Base-by-base conservation (phyloP, 2,329 filamentous ascomycete species). In the Pezicula carpinea region DNA sequence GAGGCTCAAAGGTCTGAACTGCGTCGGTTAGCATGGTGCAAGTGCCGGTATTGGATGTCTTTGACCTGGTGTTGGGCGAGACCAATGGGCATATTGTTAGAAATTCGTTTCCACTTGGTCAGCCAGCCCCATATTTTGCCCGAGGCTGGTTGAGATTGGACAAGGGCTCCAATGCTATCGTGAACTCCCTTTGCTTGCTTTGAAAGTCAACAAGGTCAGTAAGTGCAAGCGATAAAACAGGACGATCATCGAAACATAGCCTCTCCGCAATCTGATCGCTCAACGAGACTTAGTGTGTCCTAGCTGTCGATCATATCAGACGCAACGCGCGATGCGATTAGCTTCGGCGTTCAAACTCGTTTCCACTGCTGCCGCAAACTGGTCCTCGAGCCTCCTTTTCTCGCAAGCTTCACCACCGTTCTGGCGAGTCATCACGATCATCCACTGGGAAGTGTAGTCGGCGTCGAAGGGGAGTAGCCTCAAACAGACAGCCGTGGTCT, bases 101-200 rank as follows among this genome's bases (percentile, higher is more conserved):
- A 40, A 40, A 40, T 6, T 4, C n/a, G 38, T 40, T 40, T 40
- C 38, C 38, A 40, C 38, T 40, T 40, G 10, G 38, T 19, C 10
- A n/a, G 21, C 7, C 15, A 15, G 17, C 14, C 11, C 34, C 13
- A 21, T 14, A 17, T 6, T 10, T 21, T 38, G 34, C 3, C 17
- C 34, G 8, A 17, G 17, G 11, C 13, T 10, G 34, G 17, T 17
- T 38, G n/a, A 13, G 4, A 13, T 38, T 17, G 34, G 34, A 17
- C 34, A 15, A 21, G 34, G 34, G 34, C 5, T 15, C 34, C 13
- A 15, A 18, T 5, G 34, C 19, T 38, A 38, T 38, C 17, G 15
- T 38, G 14, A n/a, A n/a, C n/a, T n/a, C n/a, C n/a, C n/a, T n/a
- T n/a, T n/a, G n/a, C n/a, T n/a, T n/a, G n/a, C n/a, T n/a, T n/a